Conservation (phyloP, 495 filamentous ascomycete species). For the Penicillium odoratum region DNA sequence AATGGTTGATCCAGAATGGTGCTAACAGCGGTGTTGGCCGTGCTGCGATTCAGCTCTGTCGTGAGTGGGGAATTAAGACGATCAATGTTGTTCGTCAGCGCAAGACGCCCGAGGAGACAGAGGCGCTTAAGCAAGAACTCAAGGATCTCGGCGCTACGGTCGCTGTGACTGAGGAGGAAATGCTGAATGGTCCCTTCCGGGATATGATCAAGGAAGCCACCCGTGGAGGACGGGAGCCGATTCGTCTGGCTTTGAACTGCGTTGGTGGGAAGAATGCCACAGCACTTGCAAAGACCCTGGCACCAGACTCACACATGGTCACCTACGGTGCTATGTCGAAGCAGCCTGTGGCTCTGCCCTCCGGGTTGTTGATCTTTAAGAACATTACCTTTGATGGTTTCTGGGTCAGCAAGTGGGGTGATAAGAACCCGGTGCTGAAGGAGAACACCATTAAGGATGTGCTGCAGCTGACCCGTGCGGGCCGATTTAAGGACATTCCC, state of each 20-base stretch:
- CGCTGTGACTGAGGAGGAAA: slow-evolving; percentile 77
- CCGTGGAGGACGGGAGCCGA: slow-evolving; percentile 61
- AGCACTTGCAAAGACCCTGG: slow-evolving; percentile 68
- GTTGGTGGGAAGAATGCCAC: slow-evolving; percentile 86
- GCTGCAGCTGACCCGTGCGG: slow-evolving; percentile 66
- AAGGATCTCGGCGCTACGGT: slow-evolving; percentile 70
- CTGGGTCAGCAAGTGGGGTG: slow-evolving; percentile 90
- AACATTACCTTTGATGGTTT: slow-evolving; percentile 85
- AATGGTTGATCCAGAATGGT: slow-evolving; percentile 96
- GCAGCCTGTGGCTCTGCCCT: slow-evolving; percentile 75
- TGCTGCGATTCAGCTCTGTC: slow-evolving; percentile 80
- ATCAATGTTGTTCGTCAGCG: slow-evolving; percentile 83
- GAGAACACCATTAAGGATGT: slow-evolving; percentile 78
- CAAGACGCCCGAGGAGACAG: slow-evolving; percentile 57
- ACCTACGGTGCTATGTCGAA: slow-evolving; percentile 96
- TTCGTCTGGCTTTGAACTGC: slow-evolving; percentile 85
- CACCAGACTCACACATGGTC: slow-evolving; percentile 68
- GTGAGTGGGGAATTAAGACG: slow-evolving; percentile 79
- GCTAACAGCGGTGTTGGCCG: slow-evolving; percentile 91
- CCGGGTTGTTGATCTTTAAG: slow-evolving; percentile 85
- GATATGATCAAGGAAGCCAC: slow-evolving; percentile 68
- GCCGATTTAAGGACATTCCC: slow-evolving; percentile 80
- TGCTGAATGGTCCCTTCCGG: slow-evolving; percentile 64
- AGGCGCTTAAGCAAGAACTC: slow-evolving; percentile 69
- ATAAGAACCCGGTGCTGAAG: slow-evolving; percentile 72